Base-by-base conservation (phyloP, 75 land plant species). In the Gnetum montanum region DNA sequence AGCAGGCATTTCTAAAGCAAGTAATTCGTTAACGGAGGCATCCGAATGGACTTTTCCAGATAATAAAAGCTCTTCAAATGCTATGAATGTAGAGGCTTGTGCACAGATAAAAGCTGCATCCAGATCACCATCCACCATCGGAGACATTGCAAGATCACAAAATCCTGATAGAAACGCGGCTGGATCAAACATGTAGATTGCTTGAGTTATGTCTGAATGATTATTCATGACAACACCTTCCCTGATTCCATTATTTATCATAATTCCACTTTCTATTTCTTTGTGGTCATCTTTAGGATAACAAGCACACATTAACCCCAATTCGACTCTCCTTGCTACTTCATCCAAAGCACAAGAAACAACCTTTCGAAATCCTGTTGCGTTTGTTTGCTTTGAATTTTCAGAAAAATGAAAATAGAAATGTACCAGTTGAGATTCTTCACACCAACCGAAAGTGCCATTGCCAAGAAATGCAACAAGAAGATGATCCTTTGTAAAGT, bases 381-480 rank as follows among this genome's bases (percentile, higher is more conserved):
- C 30, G 49, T 37, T 62, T 48, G 71, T 76, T 30, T 80, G 81
- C 40, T 77, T 73, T 54, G 34, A 74, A 43, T 64, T 59, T 43
- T 68, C 69, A 20, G 74, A 36, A 55, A 84, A 53, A 33, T 53
- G 18, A 34, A 36, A 33, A 31, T 53, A 36, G 22, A 84, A 81
- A 10, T 70, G 72, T 36, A 59, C 55, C 64, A 81, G 30, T 43
- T 77, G 82, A 24, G 75, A 74, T 6, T 68, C 48, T n/a, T 54
- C 19, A 36, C 78, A 78, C 89, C 81, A 77, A 25, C 73, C 51
- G 51, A 70, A 69, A 3, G 80, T 62, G 13, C 60, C 67, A 48
- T 77, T 80, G 4, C 75, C 81, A 62, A 77, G 74, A 40, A 59
- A 80, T 6, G 81, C 81, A 18, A 85, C 81, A 6, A 78, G 49